These are phyloP conservation scores for Ceratobasidium sp. DNA, from an alignment of 1,284 basidiomycete species.

Conservation along the genomic window DNA sequence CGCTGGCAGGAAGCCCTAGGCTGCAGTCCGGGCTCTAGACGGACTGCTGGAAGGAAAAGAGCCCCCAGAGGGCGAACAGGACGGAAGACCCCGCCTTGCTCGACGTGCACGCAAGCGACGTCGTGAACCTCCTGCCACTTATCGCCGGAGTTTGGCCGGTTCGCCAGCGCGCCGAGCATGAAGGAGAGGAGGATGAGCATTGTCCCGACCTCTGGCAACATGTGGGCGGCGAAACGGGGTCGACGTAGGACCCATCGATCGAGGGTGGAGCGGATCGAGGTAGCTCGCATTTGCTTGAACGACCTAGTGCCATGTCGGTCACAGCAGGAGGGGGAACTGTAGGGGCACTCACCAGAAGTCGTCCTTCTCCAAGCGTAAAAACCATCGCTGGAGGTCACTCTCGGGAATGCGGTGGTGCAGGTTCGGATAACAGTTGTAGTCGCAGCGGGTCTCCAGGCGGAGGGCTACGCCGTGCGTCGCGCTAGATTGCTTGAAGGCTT, in stretches of 20 bases:
- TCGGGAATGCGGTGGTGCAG: not conserved
- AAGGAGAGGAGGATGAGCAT: slow-evolving; percentile 6
- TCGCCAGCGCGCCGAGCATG: slow-evolving; percentile 10
- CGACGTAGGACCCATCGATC: not conserved
- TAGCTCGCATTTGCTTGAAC: no score
- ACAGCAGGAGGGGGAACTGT: no score
- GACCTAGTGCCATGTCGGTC: no score
- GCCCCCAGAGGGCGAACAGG: slow-evolving; percentile 1
- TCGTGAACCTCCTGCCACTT: slow-evolving; percentile 14
- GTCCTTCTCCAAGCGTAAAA: not conserved
- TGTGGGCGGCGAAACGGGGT: not conserved
- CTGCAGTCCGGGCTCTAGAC: not conserved
- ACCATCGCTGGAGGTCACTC: not conserved
- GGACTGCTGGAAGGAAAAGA: slow-evolving; percentile 1
- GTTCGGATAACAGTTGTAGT: not conserved
- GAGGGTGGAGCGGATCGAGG: not conserved
- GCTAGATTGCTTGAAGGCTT: not conserved
- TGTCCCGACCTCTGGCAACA: slow-evolving; percentile 2
- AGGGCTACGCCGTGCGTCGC: not conserved
- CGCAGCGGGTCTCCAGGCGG: slow-evolving; percentile 15
- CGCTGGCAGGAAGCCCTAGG: not conserved
- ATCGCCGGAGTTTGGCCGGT: slow-evolving; percentile 9
- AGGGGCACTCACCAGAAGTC: slow-evolving; percentile 10
- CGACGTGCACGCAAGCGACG: not conserved
- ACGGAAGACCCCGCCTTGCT: not conserved